phyloP scores from a whole-genome alignment of 257 asterid species.

The Lantana camara region DNA sequence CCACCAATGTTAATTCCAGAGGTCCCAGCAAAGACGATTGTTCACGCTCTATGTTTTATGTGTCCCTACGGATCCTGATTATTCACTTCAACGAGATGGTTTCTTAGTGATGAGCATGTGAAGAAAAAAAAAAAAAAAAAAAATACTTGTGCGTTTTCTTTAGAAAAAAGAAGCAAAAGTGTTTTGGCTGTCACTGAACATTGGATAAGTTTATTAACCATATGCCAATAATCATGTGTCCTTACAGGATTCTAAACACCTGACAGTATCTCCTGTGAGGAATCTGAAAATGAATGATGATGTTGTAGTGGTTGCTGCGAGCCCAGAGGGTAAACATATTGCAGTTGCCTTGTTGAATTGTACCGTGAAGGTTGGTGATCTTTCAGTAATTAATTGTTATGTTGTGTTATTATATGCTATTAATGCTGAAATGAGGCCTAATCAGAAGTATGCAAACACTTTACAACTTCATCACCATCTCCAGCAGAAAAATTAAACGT shows the following conservation, averaged over 20 bases:
- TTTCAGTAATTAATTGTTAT: background rate
- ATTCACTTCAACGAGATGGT: no score
- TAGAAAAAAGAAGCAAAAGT: no score
- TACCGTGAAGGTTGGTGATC: constrained; percentile 69
- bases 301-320: constrained; percentile 74
- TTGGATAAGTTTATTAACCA: no score
- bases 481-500: no score
- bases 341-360: constrained; percentile 81
- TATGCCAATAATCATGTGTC: constrained; percentile 1
- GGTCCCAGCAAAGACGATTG: no score
- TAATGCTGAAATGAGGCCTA: background rate
- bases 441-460: background rate
- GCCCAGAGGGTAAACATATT: constrained; percentile 85
- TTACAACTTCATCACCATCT: background rate
- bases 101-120: no score
- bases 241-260: constrained; percentile 59
- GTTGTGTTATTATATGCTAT: background rate
- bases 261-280: constrained; percentile 65
- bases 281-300: constrained; percentile 85
- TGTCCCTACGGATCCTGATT: no score
- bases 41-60: no score
- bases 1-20: no score
- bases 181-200: no score
- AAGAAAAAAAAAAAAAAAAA: no score
- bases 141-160: no score